Evolutionary conservation across 164 flowering plant species (phyloP).

Genomic region (Litsea cubeba): DNA sequence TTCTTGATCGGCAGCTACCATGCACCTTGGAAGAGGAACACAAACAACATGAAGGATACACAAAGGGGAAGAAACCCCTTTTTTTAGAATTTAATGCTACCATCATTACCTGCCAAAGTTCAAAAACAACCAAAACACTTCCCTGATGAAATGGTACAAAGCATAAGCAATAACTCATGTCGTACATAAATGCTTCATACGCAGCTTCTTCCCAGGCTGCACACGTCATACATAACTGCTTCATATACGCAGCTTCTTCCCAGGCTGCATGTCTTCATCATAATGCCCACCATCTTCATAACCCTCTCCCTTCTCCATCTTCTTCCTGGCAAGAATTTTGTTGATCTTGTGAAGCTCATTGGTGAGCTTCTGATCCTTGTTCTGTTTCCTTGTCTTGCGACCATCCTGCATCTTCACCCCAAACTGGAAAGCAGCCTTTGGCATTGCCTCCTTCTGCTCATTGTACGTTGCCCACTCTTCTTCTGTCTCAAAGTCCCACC

Average conservation of each 20-base stretch:
- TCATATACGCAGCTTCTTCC: conserved; percentile 70
- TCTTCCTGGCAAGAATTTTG: conserved; percentile 80
- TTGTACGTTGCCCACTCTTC: conserved; percentile 98
- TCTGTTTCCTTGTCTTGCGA: conserved; percentile 89
- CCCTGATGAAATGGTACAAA: too few relatives aligned
- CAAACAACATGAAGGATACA: too few relatives aligned
- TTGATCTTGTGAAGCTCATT: conserved; percentile 92
- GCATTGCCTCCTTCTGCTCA: conserved; percentile 99
- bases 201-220: conserved; percentile 68
- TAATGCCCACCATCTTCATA: conserved; percentile 36
- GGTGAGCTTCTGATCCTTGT: conserved; percentile 89
- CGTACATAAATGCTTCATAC: conserved; percentile 18
- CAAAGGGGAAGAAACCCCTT: too few relatives aligned
- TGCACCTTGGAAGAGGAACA: too few relatives aligned
- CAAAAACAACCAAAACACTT: too few relatives aligned
- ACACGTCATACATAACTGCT: background rate
- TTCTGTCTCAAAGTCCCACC: conserved; percentile 99
- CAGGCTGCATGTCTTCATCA: conserved; percentile 61
- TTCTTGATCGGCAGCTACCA: too few relatives aligned
- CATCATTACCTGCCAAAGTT: too few relatives aligned
- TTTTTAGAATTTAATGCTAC: too few relatives aligned
- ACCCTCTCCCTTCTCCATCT: conserved; percentile 57
- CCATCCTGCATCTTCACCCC: conserved; percentile 99
- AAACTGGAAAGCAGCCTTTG: conserved; percentile 96
- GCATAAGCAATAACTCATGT: too few relatives aligned